Evolutionary conservation across 2,329 filamentous ascomycete species (phyloP).

Genomic region (Fusarium subtropicale): DNA sequence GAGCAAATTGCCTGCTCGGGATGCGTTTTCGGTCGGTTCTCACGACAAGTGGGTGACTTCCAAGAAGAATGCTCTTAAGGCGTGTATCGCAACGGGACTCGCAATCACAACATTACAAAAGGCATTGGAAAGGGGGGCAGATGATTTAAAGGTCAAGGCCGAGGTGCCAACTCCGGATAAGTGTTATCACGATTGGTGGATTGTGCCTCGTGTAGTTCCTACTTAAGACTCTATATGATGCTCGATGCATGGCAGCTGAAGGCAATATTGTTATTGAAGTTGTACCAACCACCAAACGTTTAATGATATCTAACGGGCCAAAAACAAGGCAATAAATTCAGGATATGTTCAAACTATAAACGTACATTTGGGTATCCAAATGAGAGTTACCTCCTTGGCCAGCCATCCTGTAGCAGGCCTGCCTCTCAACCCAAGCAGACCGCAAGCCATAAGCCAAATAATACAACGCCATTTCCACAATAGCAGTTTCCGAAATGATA

Average conservation of each 20-base stretch:
- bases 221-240: neutral
- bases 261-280: too few relatives aligned
- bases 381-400: slow-evolving; percentile 26
- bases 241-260: too few relatives aligned
- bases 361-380: slow-evolving; percentile 47
- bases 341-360: slow-evolving; percentile 34
- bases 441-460: slow-evolving; percentile 11
- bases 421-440: slow-evolving; percentile 13
- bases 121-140: slow-evolving; percentile 57
- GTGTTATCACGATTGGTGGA: slow-evolving; percentile 73
- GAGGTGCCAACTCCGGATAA: slow-evolving; percentile 65
- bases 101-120: slow-evolving; percentile 71
- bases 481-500: slow-evolving; percentile 20
- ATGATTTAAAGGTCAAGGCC: slow-evolving; percentile 57
- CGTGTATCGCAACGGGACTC: slow-evolving; percentile 77
- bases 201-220: slow-evolving; percentile 64
- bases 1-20: slow-evolving; percentile 61
- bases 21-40: slow-evolving; percentile 66
- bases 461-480: slow-evolving; percentile 33
- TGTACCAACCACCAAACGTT: neutral
- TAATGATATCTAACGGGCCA: neutral
- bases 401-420: slow-evolving; percentile 14
- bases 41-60: slow-evolving; percentile 72
- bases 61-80: slow-evolving; percentile 71
- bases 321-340: slow-evolving; percentile 28